Percentiles rank a stretch among this genome's conserved stretches.
Evolutionary conservation across 257 asterid genomes (phyloP).

Genomic region (Salvia hispanica): DNA sequence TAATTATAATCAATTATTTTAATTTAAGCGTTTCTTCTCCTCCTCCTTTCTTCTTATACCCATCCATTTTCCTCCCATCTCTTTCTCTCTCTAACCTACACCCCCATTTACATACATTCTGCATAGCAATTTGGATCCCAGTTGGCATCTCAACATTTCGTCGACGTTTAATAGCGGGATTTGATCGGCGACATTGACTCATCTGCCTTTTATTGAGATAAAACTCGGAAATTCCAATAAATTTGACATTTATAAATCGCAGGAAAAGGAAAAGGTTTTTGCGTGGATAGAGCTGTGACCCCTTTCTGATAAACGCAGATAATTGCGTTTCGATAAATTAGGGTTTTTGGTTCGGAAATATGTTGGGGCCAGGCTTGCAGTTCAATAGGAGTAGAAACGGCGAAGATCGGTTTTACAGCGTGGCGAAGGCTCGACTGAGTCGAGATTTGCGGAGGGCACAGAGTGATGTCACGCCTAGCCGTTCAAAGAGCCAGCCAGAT

Average conservation of each 20-base stretch:
- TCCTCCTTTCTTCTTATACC: slow-evolving; percentile 33
- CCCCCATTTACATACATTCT: slow-evolving; percentile 22
- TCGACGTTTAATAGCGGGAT: slow-evolving; percentile 25
- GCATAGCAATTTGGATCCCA: slow-evolving; percentile 26
- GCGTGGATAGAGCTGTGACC: slow-evolving; percentile 30
- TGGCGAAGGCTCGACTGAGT: slow-evolving; percentile 70
- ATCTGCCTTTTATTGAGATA: slow-evolving; percentile 28
- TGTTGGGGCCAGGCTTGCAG: slow-evolving; percentile 94
- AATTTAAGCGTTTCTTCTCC: slow-evolving; percentile 4
- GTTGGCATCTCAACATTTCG: slow-evolving; percentile 31
- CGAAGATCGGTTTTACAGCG: slow-evolving; percentile 83
- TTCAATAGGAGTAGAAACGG: slow-evolving; percentile 77
- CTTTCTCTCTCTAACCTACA: slow-evolving; percentile 27
- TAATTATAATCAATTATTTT: slow-evolving; percentile 27
- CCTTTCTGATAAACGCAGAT: slow-evolving; percentile 17
- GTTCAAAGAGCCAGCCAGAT: slow-evolving; percentile 47
- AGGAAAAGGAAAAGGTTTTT: slow-evolving; percentile 15
- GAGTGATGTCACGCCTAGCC: slow-evolving; percentile 60
- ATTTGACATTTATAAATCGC: slow-evolving; percentile 14
- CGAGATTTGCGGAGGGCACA: slow-evolving; percentile 70
- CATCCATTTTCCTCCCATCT: slow-evolving; percentile 27
- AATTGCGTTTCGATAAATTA: slow-evolving; percentile 28
- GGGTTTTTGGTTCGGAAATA: slow-evolving; percentile 42
- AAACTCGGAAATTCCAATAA: neutral
- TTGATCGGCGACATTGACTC: slow-evolving; percentile 35